Percentiles rank a stretch among this genome's conserved stretches.
phyloP scores from a whole-genome alignment of 257 asterid genomes.

The Paulownia fortunei region DNA sequence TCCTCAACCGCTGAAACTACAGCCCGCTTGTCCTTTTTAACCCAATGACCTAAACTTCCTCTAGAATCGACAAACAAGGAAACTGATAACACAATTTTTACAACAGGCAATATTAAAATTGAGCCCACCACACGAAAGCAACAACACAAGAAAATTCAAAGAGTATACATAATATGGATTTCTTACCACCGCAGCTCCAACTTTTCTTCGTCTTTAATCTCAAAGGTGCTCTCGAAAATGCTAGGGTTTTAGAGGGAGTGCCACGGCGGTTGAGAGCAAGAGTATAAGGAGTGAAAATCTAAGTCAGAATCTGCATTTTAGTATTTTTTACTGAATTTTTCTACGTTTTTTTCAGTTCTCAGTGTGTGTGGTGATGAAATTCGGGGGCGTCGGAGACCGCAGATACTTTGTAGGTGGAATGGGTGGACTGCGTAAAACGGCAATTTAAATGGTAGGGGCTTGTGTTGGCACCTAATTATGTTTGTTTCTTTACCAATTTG shows the following conservation, averaged over 20 bases:
- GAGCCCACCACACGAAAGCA: background rate
- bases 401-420: constrained; percentile 30
- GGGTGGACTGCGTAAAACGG: constrained; percentile 54
- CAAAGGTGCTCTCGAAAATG: constrained; percentile 33
- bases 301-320: constrained; percentile 48
- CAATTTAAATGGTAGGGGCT: constrained; percentile 31
- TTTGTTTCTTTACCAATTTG: background rate
- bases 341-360: background rate
- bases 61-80: constrained; percentile 27
- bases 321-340: background rate
- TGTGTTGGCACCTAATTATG: constrained; percentile 43
- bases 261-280: constrained; percentile 32
- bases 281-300: constrained; percentile 30
- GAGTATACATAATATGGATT: background rate
- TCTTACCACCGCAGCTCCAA: constrained; percentile 45
- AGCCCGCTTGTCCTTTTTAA: constrained; percentile 31
- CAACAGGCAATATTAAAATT: background rate
- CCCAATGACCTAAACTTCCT: constrained; percentile 30
- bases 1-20: constrained; percentile 46
- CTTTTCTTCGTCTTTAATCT: constrained; percentile 8
- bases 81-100: constrained; percentile 22
- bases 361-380: constrained; percentile 2
- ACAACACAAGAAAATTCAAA: background rate
- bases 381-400: background rate
- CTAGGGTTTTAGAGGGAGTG: constrained; percentile 32